Evolutionary conservation across 129 eudicot genomes (phyloP).

Genomic region (Tagetes patula): DNA sequence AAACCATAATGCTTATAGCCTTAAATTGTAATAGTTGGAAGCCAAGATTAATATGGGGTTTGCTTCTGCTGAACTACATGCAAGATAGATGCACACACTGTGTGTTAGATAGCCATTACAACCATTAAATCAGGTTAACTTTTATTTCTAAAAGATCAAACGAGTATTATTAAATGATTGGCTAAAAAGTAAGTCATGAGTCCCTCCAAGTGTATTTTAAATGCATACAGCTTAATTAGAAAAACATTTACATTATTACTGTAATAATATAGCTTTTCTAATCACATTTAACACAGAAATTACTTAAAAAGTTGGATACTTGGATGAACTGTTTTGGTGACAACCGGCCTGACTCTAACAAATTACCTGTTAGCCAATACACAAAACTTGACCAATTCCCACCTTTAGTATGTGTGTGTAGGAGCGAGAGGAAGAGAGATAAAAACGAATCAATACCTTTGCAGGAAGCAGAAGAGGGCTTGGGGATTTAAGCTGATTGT

Average conservation of each 20-base stretch:
- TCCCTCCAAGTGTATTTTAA: neutral
- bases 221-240: no score
- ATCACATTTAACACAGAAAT: neutral
- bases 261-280: neutral
- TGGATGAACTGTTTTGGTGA: neutral
- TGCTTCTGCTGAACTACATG: slow-evolving; percentile 10
- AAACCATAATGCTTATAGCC: neutral
- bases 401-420: neutral
- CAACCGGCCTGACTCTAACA: neutral
- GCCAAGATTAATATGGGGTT: neutral
- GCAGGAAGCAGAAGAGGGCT: slow-evolving; percentile 93
- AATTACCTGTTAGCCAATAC: neutral
- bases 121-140: neutral
- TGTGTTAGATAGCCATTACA: neutral
- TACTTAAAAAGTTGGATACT: neutral
- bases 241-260: no score
- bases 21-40: neutral
- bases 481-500: slow-evolving; percentile 95
- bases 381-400: neutral
- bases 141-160: neutral
- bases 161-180: neutral
- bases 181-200: neutral
- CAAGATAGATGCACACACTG: neutral
- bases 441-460: slow-evolving; percentile 41
- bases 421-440: slow-evolving; percentile 4